phyloP scores from a whole-genome alignment of 2,329 filamentous ascomycete species.

The Ophiostoma sp. region DNA sequence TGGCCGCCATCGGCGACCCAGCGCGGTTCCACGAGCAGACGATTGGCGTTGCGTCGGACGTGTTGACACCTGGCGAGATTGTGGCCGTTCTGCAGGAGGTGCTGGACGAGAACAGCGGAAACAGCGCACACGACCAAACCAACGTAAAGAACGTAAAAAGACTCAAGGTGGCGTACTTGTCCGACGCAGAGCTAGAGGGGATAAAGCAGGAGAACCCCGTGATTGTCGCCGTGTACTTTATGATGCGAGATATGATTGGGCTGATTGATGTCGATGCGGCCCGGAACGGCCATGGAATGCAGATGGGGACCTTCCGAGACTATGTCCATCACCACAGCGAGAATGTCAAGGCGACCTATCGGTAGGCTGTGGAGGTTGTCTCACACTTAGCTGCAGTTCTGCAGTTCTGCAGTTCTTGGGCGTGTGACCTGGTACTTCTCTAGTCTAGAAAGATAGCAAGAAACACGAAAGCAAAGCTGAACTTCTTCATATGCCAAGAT shows the following conservation, averaged over 20 bases:
- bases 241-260: slow-evolving; percentile 8
- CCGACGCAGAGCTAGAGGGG: background rate
- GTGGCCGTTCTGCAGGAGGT: background rate
- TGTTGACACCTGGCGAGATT: slow-evolving; percentile 14
- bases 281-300: background rate
- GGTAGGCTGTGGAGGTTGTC: too few species aligned
- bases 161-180: background rate
- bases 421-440: too few species aligned
- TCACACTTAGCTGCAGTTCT: too few species aligned
- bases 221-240: slow-evolving; percentile 10
- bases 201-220: slow-evolving; percentile 11
- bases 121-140: background rate
- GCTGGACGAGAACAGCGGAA: background rate
- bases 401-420: too few species aligned
- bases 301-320: background rate
- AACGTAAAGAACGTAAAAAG: background rate
- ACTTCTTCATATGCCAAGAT: too few species aligned
- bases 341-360: background rate
- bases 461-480: too few species aligned
- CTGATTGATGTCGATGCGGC: slow-evolving; percentile 7
- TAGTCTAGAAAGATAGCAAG: too few species aligned
- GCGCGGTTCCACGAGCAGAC: background rate
- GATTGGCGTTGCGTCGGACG: slow-evolving; percentile 13
- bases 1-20: slow-evolving; percentile 35
- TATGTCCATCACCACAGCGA: background rate